Conservation (phyloP, 306 rosid species). For the Begonia loranthoides region DNA sequence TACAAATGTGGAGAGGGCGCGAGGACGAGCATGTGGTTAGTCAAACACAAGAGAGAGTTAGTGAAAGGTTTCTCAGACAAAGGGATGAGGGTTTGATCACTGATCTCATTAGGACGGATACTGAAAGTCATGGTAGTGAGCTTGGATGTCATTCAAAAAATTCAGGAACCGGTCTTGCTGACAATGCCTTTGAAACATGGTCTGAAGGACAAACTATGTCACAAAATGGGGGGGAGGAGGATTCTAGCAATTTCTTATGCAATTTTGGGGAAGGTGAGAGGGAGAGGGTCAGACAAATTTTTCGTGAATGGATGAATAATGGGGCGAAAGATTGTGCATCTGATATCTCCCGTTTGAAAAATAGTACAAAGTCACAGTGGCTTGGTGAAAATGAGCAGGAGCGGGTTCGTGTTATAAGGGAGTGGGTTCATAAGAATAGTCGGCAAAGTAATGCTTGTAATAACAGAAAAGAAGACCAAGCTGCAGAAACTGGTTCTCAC, state of each 20-base stretch:
- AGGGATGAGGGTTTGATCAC: slow-evolving; percentile 31
- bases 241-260: slow-evolving; percentile 37
- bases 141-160: slow-evolving; percentile 28
- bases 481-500: slow-evolving; percentile 43
- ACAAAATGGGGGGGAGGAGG: slow-evolving; percentile 60
- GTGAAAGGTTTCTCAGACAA: slow-evolving; percentile 36
- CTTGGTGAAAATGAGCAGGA: slow-evolving; percentile 86
- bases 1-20: slow-evolving; percentile 71
- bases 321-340: slow-evolving; percentile 43
- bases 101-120: slow-evolving; percentile 24
- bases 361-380: slow-evolving; percentile 48
- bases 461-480: slow-evolving; percentile 50
- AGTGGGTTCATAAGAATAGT: slow-evolving; percentile 71
- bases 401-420: slow-evolving; percentile 73
- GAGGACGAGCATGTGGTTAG: slow-evolving; percentile 74
- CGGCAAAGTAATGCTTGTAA: slow-evolving; percentile 46
- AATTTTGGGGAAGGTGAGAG: slow-evolving; percentile 72
- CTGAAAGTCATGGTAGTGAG: slow-evolving; percentile 23
- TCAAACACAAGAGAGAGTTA: slow-evolving; percentile 47
- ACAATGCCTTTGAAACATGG: slow-evolving; percentile 59
- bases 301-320: slow-evolving; percentile 79
- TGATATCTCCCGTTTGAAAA: slow-evolving; percentile 30
- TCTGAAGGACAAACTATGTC: slow-evolving; percentile 52
- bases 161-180: slow-evolving; percentile 35
- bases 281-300: slow-evolving; percentile 84